phyloP scores from a whole-genome alignment of 2,329 filamentous ascomycete species.

The Claviceps fusiformis region DNA sequence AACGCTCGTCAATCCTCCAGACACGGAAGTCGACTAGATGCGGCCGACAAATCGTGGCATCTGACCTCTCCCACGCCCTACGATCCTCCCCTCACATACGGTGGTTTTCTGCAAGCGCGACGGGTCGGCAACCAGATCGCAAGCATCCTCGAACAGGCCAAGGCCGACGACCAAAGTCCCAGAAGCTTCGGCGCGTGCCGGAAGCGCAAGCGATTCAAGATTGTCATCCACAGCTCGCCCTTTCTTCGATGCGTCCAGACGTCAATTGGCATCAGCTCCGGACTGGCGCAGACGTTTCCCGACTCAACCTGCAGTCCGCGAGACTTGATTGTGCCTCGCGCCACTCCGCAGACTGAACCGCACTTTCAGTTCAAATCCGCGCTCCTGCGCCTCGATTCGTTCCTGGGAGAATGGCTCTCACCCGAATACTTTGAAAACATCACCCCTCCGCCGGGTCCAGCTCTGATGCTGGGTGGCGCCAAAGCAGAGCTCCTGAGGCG shows the following conservation, averaged over 20 bases:
- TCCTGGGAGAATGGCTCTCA: conserved; percentile 89
- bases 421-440: conserved; percentile 90
- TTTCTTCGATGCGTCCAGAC: conserved; percentile 90
- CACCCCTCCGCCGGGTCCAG: conserved; percentile 72
- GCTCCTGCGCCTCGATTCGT: conserved; percentile 73
- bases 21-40: conserved; percentile 88
- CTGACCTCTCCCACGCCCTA: conserved; percentile 86
- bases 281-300: conserved; percentile 48
- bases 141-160: conserved; percentile 47
- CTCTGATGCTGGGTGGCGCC: conserved; percentile 76
- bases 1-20: conserved; percentile 24
- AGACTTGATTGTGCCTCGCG: conserved; percentile 22
- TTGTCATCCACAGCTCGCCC: conserved; percentile 86
- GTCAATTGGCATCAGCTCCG: conserved; percentile 73
- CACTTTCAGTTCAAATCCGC: conserved; percentile 34
- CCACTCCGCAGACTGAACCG: conserved; percentile 13
- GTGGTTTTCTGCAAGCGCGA: conserved; percentile 80
- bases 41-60: conserved; percentile 91
- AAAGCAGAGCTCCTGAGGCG: conserved; percentile 75
- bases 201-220: conserved; percentile 46
- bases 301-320: conserved; percentile 20
- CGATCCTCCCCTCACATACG: conserved; percentile 88
- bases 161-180: conserved; percentile 27
- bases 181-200: conserved; percentile 10
- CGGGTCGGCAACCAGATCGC: conserved; percentile 72